A percentile compares a stretch with the other conserved stretches of the same genome.
These are phyloP conservation scores for Waltergamsia citrina DNA, from an alignment of 2,329 filamentous ascomycete species.

Conservation along the genomic window DNA sequence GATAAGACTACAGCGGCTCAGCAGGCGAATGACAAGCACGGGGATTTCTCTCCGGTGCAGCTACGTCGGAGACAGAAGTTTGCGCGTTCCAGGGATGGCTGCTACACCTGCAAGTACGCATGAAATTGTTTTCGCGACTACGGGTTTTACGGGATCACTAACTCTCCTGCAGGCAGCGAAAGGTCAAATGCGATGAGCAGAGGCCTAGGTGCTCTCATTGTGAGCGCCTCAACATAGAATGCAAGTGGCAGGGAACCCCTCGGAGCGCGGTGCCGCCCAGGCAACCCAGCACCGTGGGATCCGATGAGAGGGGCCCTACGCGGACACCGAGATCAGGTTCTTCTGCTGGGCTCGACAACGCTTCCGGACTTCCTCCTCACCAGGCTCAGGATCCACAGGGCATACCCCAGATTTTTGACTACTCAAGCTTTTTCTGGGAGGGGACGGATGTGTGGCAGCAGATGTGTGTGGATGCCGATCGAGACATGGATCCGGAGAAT, in stretches of 20 bases:
- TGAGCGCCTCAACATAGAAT: constrained; percentile 6
- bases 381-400: background rate
- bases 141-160: constrained; percentile 12
- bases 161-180: constrained; percentile 11
- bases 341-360: background rate
- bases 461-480: background rate
- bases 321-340: constrained; percentile 40
- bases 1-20: too few relatives aligned
- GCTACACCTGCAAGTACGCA: constrained; percentile 15
- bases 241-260: constrained; percentile 29
- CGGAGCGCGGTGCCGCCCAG: too few relatives aligned
- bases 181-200: constrained; percentile 6
- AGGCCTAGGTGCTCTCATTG: constrained; percentile 5
- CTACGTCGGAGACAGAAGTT: too few relatives aligned
- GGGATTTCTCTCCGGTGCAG: too few relatives aligned
- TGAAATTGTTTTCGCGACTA: too few relatives aligned
- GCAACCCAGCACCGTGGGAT: too few relatives aligned
- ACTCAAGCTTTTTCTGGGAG: constrained; percentile 39
- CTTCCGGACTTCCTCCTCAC: background rate
- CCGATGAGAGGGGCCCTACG: constrained; percentile 14
- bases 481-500: background rate
- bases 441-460: background rate
- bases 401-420: constrained; percentile 29
- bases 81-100: constrained; percentile 1
- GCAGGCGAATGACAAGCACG: too few relatives aligned